Evolutionary conservation across 1,284 basidiomycete species (phyloP).

Genomic region (Malassezia nana): DNA sequence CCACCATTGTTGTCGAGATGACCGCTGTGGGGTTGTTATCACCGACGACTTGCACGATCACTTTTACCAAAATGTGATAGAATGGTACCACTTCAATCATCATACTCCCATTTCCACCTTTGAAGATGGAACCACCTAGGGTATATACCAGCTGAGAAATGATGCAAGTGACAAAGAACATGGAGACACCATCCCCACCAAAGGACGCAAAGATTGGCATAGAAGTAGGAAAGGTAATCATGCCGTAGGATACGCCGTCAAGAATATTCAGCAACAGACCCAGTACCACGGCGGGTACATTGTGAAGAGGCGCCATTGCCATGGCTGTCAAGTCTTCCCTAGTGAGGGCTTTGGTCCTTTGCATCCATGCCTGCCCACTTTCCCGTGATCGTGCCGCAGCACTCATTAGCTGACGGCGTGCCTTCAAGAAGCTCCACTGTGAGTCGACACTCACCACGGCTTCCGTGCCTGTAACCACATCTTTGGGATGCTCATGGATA

Average conservation of each 20-base stretch:
- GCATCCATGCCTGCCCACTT: neutral
- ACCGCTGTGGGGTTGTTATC: conserved; percentile 62
- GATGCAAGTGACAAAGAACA: conserved; percentile 55
- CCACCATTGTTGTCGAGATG: conserved; percentile 79
- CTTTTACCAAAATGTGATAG: conserved; percentile 78
- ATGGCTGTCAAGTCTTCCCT: conserved; percentile 26
- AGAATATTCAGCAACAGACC: conserved; percentile 81
- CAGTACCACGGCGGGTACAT: conserved; percentile 67
- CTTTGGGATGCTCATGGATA: neutral
- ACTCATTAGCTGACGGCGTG: neutral
- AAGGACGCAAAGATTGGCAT: conserved; percentile 66
- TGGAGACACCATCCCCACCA: conserved; percentile 80
- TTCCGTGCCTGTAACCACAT: conserved; percentile 8
- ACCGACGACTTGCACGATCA: conserved; percentile 65
- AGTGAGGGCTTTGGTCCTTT: conserved; percentile 6
- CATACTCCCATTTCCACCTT: conserved; percentile 75
- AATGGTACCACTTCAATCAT: conserved; percentile 94
- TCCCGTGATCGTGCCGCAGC: neutral
- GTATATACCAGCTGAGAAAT: conserved; percentile 78
- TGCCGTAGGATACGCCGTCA: conserved; percentile 67
- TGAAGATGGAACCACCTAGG: conserved; percentile 72
- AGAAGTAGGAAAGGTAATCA: conserved; percentile 77
- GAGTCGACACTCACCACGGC: neutral
- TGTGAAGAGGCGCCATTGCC: conserved; percentile 31
- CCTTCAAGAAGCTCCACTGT: conserved; percentile 5